phyloP scores from a whole-genome alignment of 2,329 filamentous ascomycete genomes.

The Alternaria sp. region DNA sequence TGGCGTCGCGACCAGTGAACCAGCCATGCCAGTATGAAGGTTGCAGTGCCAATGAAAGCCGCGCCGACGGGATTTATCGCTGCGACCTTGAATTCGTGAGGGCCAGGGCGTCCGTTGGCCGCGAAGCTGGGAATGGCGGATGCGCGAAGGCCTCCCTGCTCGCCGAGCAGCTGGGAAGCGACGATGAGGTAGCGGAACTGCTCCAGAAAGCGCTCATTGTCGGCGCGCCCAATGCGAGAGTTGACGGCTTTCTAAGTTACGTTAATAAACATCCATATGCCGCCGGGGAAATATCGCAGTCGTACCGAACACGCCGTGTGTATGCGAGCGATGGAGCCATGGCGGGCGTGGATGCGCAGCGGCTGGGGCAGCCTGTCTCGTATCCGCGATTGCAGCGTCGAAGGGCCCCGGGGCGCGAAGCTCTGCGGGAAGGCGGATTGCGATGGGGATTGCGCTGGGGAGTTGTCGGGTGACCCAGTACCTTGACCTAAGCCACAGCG shows the following conservation, averaged over 20 bases:
- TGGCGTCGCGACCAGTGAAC: conserved; percentile 72
- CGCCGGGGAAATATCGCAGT: background rate
- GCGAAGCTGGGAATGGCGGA: conserved; percentile 37
- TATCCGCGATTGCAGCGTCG: conserved; percentile 57
- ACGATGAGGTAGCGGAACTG: conserved; percentile 93
- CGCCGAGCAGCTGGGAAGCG: conserved; percentile 84
- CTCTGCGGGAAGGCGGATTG: conserved; percentile 34
- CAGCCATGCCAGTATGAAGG: conserved; percentile 69
- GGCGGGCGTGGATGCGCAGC: conserved; percentile 48
- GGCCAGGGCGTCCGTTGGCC: conserved; percentile 26
- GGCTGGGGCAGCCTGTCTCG: conserved; percentile 58
- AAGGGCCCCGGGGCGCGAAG: conserved; percentile 59
- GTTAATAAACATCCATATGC: conserved; percentile 15
- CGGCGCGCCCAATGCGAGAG: conserved; percentile 73
- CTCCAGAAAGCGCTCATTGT: conserved; percentile 86
- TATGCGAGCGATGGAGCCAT: conserved; percentile 47
- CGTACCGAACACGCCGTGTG: conserved; percentile 48
- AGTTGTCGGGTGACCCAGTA: conserved; percentile 34
- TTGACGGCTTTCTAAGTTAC: conserved; percentile 69
- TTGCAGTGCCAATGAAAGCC: conserved; percentile 66
- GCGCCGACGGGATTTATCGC: conserved; percentile 69
- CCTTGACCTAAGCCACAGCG: conserved; percentile 38
- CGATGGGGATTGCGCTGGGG: conserved; percentile 18
- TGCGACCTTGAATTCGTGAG: conserved; percentile 48
- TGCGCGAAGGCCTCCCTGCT: conserved; percentile 53